Evolutionary conservation across 2,329 filamentous ascomycete genomes (phyloP), one percentile per base, ranked within the genome.

Genomic region (Ascochyta fabae): DNA sequence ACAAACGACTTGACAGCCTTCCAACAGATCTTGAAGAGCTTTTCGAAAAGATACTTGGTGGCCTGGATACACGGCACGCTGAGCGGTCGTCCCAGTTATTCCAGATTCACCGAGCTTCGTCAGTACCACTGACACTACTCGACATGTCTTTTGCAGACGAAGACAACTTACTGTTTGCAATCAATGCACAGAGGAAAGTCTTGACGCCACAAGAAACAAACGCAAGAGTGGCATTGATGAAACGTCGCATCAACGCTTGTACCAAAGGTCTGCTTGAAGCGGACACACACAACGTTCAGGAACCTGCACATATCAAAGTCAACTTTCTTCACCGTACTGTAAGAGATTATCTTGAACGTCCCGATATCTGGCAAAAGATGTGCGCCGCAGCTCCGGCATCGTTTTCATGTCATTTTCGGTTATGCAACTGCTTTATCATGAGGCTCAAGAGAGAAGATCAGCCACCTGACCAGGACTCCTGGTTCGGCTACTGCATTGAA

Each of bases 231-330:
- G 48, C 34, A 9, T 8, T 44, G 12, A 54, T 48, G 45, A n/a
- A 31, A 26, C 29, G 50, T 1, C 40, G 49, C 1, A 24, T 65
- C 7, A 57, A 53, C n/a, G 47, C 45, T 10, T 48, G 53, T 2
- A 58, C 43, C 24, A 56, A 53, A 23, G 60, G 62, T 8, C 22
- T 65, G 12, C 51, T 66, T 1, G 61, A 65, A 43, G 49, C 42
- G 13, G 29, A 23, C 12, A 35, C 3, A 29, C 42, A 31, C 6
- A 31, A 13, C 29, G 12, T 15, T 31, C 29, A 31, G 29, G 29
- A 31, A 31, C 29, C 12, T 10, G 16, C 35, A 16, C 35, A 44
- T 23, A 35, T 29, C n/a, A 35, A 44, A 24, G 48, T 61, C 1
- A 27, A 38, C 6, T 56, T 49, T 16, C 33, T 64, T 3, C 60